phyloP scores from a whole-genome alignment of 805 yeast species.

The Debaryomyces castellii region DNA sequence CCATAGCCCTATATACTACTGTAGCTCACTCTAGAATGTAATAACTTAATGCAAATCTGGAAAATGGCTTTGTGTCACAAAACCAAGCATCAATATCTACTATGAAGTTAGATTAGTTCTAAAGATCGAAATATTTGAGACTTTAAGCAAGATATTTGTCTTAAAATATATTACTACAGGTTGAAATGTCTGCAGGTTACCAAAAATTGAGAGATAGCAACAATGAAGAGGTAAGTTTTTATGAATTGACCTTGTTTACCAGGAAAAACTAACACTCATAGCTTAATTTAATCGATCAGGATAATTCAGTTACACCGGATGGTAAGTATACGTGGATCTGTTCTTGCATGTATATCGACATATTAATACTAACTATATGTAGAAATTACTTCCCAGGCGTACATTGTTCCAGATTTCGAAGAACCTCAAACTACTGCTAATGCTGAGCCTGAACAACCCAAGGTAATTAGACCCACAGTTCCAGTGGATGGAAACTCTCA shows the following conservation, averaged over 20 bases:
- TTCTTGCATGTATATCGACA: not conserved
- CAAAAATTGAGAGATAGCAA: not conserved
- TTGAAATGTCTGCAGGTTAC: not conserved
- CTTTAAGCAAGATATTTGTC: no score
- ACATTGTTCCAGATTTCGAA: conserved; percentile 7
- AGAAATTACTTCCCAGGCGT: conserved; percentile 10
- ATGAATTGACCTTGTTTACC: not conserved
- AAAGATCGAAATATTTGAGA: no score
- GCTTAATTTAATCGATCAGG: conserved; percentile 11
- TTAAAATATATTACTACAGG: no score
- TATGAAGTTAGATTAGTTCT: no score
- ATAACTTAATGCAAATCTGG: no score
- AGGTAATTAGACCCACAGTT: conserved; percentile 26
- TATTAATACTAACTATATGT: not conserved
- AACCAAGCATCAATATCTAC: no score
- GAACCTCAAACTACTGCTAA: not conserved
- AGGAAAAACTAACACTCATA: not conserved
- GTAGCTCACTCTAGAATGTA: no score
- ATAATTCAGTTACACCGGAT: conserved; percentile 20
- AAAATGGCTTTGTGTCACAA: no score
- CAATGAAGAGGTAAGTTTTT: not conserved
- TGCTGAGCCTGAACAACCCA: conserved; percentile 8
- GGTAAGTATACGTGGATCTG: conserved; percentile 9
- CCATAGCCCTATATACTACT: no score
- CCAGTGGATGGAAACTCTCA: conserved; percentile 29